These are phyloP conservation scores for Blastosporella zonata DNA, from an alignment of 1,284 basidiomycete genomes.

Conservation along the genomic window DNA sequence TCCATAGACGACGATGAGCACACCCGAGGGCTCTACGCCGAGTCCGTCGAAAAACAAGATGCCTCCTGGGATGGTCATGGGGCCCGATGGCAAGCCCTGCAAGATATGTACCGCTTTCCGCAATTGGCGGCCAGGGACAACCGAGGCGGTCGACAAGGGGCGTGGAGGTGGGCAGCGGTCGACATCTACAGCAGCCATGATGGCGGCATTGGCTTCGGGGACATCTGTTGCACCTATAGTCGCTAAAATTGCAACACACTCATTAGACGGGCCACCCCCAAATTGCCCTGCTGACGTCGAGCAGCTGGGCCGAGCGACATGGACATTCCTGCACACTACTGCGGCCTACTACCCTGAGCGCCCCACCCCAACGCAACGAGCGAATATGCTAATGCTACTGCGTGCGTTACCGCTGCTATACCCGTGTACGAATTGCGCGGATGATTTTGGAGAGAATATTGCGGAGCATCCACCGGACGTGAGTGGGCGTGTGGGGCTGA, in stretches of 20 bases:
- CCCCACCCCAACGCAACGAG: constrained; percentile 69
- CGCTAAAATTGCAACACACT: constrained; percentile 19
- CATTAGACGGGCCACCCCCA: constrained; percentile 43
- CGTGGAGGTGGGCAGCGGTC: constrained; percentile 12
- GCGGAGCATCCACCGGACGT: constrained; percentile 71
- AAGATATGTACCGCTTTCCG: constrained; percentile 85
- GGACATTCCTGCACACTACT: constrained; percentile 93
- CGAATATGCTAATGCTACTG: constrained; percentile 79
- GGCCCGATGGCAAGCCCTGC: constrained; percentile 91
- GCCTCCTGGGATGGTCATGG: constrained; percentile 82
- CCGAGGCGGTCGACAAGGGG: constrained; percentile 21
- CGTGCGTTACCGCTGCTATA: constrained; percentile 78
- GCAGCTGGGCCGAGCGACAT: constrained; percentile 84
- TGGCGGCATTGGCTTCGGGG: constrained; percentile 34
- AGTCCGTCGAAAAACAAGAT: constrained; percentile 21
- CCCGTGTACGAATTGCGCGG: constrained; percentile 83
- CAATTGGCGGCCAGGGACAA: constrained; percentile 59
- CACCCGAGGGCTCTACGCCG: constrained; percentile 10
- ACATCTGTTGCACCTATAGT: constrained; percentile 21
- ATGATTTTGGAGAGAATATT: constrained; percentile 74
- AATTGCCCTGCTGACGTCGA: constrained; percentile 89
- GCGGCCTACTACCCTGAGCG: constrained; percentile 90
- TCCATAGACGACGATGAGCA: constrained; percentile 11
- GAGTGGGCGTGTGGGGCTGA: constrained; percentile 62
- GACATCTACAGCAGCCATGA: constrained; percentile 28